Percentiles rank a stretch among this genome's conserved stretches.
These are phyloP conservation scores for Zygnema cylindricum DNA, from an alignment of 139 green algal species.

Conservation along the genomic window DNA sequence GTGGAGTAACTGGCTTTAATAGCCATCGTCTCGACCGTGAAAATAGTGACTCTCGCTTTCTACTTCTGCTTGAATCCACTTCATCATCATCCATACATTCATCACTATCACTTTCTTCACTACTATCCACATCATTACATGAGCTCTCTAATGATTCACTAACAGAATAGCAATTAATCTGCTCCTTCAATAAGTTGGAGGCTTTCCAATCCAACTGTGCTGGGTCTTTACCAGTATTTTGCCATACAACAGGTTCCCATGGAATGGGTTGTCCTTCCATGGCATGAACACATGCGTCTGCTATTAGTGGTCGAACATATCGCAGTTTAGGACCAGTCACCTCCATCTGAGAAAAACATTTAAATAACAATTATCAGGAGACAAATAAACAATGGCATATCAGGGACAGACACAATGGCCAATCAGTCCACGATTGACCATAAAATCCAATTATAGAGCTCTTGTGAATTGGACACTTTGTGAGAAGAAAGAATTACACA, in stretches of 20 bases:
- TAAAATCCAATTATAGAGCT: not conserved
- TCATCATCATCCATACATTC: not conserved
- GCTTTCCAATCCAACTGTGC: not conserved
- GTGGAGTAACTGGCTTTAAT: not conserved
- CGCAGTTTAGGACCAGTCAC: not conserved
- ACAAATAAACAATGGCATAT: not conserved
- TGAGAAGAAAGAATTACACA: too few species aligned
- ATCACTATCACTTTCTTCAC: not conserved
- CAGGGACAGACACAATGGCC: not conserved
- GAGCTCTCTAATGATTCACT: not conserved
- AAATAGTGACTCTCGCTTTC: not conserved
- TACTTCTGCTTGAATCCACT: not conserved
- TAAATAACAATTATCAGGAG: not conserved
- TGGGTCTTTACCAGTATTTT: not conserved
- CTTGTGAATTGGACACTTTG: not conserved
- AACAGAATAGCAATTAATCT: not conserved
- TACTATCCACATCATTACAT: not conserved
- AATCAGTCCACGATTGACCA: not conserved
- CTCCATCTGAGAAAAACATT: not conserved
- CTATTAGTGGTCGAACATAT: not conserved
- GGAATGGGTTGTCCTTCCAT: conserved; percentile 1
- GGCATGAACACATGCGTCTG: conserved; percentile 9
- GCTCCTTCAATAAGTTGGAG: not conserved
- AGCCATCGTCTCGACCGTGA: not conserved
- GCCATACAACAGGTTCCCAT: not conserved